These are phyloP conservation scores for Spathaspora arborariae DNA, from an alignment of 805 yeast genomes.

Conservation along the genomic window DNA sequence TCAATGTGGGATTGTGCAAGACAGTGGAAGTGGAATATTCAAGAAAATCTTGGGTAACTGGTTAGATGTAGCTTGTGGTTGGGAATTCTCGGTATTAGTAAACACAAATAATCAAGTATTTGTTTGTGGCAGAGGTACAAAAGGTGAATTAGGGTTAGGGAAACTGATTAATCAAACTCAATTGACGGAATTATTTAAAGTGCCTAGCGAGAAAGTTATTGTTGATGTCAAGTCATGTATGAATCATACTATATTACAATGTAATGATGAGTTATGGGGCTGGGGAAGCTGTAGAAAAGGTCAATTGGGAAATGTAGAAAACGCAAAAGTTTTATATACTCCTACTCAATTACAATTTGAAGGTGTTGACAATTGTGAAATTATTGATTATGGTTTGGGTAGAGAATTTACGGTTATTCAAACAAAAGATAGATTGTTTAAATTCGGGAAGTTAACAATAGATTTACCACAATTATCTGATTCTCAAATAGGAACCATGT, in stretches of 20 bases:
- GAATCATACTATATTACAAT: slow-evolving; percentile 39
- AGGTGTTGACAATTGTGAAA: not conserved
- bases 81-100: slow-evolving; percentile 67
- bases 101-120: slow-evolving; percentile 37
- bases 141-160: slow-evolving; percentile 71
- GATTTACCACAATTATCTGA: slow-evolving; percentile 2
- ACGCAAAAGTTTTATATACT: slow-evolving; percentile 14
- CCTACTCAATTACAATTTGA: slow-evolving; percentile 19
- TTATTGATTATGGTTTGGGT: slow-evolving; percentile 39
- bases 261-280: slow-evolving; percentile 46
- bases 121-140: slow-evolving; percentile 59
- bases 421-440: slow-evolving; percentile 9
- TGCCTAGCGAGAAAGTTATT: slow-evolving; percentile 6
- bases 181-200: slow-evolving; percentile 4
- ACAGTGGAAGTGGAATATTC: slow-evolving; percentile 13
- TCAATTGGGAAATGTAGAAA: slow-evolving; percentile 35
- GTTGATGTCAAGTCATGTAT: slow-evolving; percentile 37
- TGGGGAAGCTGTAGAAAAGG: slow-evolving; percentile 72
- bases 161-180: slow-evolving; percentile 6
- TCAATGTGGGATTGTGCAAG: slow-evolving; percentile 42
- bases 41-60: slow-evolving; percentile 25
- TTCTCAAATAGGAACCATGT: slow-evolving; percentile 46
- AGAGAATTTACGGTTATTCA: slow-evolving; percentile 53
- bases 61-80: slow-evolving; percentile 63
- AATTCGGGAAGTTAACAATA: slow-evolving; percentile 16